phyloP scores from a whole-genome alignment of 169 alveolate genomes.

The Cystoisospora suis region DNA sequence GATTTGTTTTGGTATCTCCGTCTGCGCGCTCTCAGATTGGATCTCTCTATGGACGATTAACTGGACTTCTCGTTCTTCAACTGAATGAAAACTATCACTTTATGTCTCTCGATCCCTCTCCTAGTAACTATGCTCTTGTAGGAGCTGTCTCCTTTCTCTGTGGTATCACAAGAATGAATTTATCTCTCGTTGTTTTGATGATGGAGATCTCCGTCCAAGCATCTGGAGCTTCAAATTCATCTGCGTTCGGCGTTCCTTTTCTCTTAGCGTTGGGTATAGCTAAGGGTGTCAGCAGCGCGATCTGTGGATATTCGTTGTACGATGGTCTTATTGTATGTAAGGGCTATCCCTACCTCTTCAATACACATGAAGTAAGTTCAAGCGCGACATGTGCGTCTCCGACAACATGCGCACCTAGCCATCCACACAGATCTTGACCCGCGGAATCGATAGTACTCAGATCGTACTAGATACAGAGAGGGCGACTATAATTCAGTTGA shows the following conservation, averaged over 20 bases:
- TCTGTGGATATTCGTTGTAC: constrained; percentile 32
- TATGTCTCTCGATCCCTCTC: constrained; percentile 2
- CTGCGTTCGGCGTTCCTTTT: constrained; percentile 59
- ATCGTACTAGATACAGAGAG: too few relatives aligned
- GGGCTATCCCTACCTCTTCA: background rate
- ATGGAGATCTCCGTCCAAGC: constrained; percentile 50
- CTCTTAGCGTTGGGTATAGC: constrained; percentile 58
- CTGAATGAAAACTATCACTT: background rate
- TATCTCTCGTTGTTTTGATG: constrained; percentile 56
- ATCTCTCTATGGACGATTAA: constrained; percentile 59
- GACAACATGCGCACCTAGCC: too few relatives aligned
- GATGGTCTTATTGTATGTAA: constrained; percentile 23
- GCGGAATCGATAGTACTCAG: too few relatives aligned
- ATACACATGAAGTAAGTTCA: background rate
- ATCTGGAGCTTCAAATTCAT: constrained; percentile 29
- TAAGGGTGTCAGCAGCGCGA: constrained; percentile 52
- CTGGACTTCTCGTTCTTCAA: constrained; percentile 59
- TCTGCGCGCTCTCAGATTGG: constrained; percentile 52
- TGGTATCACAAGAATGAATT: constrained; percentile 65
- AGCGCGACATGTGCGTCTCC: too few relatives aligned
- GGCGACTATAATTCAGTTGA: too few relatives aligned
- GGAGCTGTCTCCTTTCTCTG: constrained; percentile 70
- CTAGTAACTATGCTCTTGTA: constrained; percentile 64
- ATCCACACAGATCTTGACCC: too few relatives aligned
- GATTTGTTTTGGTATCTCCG: background rate